Evolutionary conservation across 768 basidiomycete species (phyloP).

Genomic region (Termitomyces sp.): DNA sequence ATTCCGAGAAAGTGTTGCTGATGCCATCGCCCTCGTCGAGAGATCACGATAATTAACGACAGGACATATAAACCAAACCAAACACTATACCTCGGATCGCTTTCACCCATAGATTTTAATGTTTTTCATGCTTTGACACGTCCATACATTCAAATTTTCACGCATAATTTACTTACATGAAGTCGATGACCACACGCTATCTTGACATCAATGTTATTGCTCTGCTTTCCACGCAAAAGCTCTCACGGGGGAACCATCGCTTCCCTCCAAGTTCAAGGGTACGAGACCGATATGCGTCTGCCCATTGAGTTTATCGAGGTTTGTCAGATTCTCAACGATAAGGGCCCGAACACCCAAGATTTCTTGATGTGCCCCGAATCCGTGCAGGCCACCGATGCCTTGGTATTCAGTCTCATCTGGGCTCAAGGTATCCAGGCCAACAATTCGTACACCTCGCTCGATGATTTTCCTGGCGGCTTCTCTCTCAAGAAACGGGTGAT

Average conservation of each 20-base stretch:
- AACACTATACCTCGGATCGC: neutral
- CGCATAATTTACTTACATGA: neutral
- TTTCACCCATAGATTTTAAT: neutral
- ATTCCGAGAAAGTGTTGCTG: conserved; percentile 46
- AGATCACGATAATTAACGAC: conserved; percentile 12
- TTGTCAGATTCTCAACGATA: conserved; percentile 69
- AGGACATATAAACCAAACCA: neutral
- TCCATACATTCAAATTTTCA: neutral
- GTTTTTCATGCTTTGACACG: neutral
- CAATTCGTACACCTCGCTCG: conserved; percentile 46
- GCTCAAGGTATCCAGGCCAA: conserved; percentile 63
- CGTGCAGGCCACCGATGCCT: conserved; percentile 27
- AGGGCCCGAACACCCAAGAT: conserved; percentile 59
- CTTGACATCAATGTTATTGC: neutral
- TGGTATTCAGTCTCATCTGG: conserved; percentile 58
- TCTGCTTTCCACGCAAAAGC: conserved; percentile 48
- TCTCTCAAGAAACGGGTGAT: conserved; percentile 61
- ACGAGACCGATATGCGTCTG: conserved; percentile 44
- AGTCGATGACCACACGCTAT: neutral
- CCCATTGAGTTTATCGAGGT: conserved; percentile 39
- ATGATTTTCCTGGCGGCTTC: conserved; percentile 49
- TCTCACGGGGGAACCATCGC: conserved; percentile 70
- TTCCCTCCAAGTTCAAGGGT: conserved; percentile 53
- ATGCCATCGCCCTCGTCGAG: conserved; percentile 44
- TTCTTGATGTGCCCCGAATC: conserved; percentile 53